These are phyloP conservation scores for Plasmodium knowlesi DNA, from an alignment of 169 alveolate genomes.

Conservation along the genomic window DNA sequence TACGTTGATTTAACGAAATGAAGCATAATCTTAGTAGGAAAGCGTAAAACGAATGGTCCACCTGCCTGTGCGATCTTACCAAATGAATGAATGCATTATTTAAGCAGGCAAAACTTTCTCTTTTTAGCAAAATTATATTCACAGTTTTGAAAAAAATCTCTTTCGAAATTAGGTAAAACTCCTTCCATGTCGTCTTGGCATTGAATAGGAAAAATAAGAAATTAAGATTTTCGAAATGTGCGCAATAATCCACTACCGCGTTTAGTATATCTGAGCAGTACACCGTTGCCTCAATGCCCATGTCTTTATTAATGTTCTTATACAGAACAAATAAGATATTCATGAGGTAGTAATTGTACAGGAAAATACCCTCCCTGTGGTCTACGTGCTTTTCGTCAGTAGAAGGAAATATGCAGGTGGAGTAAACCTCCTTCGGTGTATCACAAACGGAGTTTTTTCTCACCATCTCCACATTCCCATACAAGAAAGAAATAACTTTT, in stretches of 20 bases:
- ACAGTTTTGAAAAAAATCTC: conserved; percentile 70
- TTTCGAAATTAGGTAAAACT: conserved; percentile 61
- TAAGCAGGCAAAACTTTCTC: conserved; percentile 24
- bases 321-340: conserved; percentile 50
- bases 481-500: conserved; percentile 11
- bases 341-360: conserved; percentile 62
- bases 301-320: conserved; percentile 70
- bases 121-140: conserved; percentile 29
- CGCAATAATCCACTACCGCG: conserved; percentile 41
- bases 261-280: conserved; percentile 66
- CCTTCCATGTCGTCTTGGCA: conserved; percentile 74
- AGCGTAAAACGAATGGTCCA: conserved; percentile 66
- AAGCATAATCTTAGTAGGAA: conserved; percentile 47
- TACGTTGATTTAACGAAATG: conserved; percentile 40
- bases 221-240: conserved; percentile 55
- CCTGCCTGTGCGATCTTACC: conserved; percentile 68
- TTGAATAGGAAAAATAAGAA: conserved; percentile 69
- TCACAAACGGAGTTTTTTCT: not conserved
- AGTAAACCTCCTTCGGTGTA: conserved; percentile 11
- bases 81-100: conserved; percentile 38
- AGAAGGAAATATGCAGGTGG: conserved; percentile 28
- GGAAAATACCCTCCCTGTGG: conserved; percentile 3
- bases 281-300: conserved; percentile 65
- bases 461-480: not conserved
- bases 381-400: conserved; percentile 9